Evolutionary conservation across 352 stramenopile genomes (phyloP).

Genomic region (Globisporangium paddicum): DNA sequence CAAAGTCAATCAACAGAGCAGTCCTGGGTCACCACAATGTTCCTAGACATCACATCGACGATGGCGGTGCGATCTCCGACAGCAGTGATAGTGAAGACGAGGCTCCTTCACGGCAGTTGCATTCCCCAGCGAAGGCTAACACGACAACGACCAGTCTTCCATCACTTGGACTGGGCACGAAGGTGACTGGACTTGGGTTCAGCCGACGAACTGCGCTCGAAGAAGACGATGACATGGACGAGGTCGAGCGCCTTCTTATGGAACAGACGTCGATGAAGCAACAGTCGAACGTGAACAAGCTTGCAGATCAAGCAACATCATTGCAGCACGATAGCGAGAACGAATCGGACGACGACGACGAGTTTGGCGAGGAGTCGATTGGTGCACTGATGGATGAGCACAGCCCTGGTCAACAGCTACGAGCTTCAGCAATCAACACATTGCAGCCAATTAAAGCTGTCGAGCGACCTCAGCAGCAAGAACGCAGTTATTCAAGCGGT

Average conservation of each 20-base stretch:
- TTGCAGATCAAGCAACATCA: neutral
- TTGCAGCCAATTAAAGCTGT: neutral
- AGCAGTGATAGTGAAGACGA: slow-evolving; percentile 3
- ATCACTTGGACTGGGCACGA: neutral
- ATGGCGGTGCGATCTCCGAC: neutral
- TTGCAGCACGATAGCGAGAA: neutral
- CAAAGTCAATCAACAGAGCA: neutral
- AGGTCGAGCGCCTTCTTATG: slow-evolving; percentile 4
- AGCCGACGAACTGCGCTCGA: neutral
- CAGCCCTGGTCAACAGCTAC: neutral
- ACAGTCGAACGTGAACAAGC: neutral
- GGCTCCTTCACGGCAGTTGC: neutral
- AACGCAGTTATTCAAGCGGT: neutral
- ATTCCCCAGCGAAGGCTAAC: neutral
- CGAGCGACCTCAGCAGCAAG: neutral
- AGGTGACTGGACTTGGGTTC: neutral
- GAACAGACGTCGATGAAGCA: slow-evolving; percentile 14
- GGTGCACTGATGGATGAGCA: neutral
- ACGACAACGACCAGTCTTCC: neutral
- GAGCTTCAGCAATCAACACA: neutral
- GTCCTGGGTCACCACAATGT: neutral
- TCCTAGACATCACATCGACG: neutral
- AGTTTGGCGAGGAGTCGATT: slow-evolving; percentile 18
- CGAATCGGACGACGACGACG: slow-evolving; percentile 9
- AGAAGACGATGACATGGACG: slow-evolving; percentile 15